Conservation (phyloP, 768 basidiomycete genomes). For the Podaxis mareebaensis region DNA sequence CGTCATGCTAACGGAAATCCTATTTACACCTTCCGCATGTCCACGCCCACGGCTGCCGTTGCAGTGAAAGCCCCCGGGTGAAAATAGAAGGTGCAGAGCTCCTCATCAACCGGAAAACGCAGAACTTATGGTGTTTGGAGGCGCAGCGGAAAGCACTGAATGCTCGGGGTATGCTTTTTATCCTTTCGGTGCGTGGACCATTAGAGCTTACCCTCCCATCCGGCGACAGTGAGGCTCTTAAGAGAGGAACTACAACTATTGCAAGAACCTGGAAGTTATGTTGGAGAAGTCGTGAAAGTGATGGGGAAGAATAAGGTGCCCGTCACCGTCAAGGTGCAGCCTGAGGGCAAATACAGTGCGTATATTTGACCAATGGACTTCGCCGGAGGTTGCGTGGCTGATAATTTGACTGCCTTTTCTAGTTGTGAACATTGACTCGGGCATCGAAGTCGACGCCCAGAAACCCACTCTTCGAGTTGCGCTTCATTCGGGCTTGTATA, state of each 20-base stretch:
- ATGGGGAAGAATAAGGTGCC: conserved; percentile 99
- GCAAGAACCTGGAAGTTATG: conserved; percentile 95
- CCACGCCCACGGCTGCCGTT: conserved; percentile 31
- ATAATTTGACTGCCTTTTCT: not conserved
- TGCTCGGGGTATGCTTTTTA: conserved; percentile 68
- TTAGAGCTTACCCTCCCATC: not conserved
- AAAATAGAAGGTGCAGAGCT: conserved; percentile 95
- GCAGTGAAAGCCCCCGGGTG: conserved; percentile 55
- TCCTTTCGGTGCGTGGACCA: not conserved
- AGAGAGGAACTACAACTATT: conserved; percentile 80
- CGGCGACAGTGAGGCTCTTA: conserved; percentile 71
- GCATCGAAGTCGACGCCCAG: conserved; percentile 77
- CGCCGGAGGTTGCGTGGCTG: not conserved
- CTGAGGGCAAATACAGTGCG: conserved; percentile 98
- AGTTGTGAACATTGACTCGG: conserved; percentile 94
- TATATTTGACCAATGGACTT: conserved; percentile 16
- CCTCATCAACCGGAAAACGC: conserved; percentile 93
- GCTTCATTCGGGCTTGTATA: conserved; percentile 94
- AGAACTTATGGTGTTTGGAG: conserved; percentile 92
- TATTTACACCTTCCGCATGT: not conserved
- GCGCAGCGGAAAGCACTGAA: conserved; percentile 97
- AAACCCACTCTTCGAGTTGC: conserved; percentile 90
- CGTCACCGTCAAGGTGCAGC: conserved; percentile 98
- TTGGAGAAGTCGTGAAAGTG: conserved; percentile 95
- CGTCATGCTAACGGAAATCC: not conserved